These are phyloP conservation scores for Ustilago bromivora DNA, from an alignment of 1,284 basidiomycete genomes.

Conservation along the genomic window DNA sequence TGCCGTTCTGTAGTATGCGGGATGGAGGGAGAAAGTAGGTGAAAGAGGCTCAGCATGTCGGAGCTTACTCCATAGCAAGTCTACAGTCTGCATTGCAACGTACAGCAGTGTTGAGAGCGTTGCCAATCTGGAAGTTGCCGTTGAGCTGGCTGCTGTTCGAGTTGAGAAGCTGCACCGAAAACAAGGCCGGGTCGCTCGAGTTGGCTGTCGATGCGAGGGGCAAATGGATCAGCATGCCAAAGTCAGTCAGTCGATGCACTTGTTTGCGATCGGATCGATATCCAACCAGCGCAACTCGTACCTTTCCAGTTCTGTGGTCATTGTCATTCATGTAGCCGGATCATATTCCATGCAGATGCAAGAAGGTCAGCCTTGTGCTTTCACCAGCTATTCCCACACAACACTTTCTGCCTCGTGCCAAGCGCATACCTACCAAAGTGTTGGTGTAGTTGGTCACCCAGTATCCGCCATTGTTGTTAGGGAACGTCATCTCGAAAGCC, in stretches of 20 bases:
- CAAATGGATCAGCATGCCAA: constrained; percentile 7
- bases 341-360: neutral
- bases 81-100: neutral
- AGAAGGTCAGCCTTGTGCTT: constrained; percentile 1
- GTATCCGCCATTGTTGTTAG: constrained; percentile 55
- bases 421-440: constrained; percentile 34
- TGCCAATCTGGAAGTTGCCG: constrained; percentile 60
- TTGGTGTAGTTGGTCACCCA: constrained; percentile 60
- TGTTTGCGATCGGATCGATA: too few species aligned
- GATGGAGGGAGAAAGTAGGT: neutral
- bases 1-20: constrained; percentile 28
- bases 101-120: constrained; percentile 42
- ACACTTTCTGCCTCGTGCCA: neutral
- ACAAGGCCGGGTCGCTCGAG: constrained; percentile 47
- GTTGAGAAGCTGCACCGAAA: constrained; percentile 56
- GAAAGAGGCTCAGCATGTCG: neutral
- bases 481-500: constrained; percentile 55
- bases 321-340: neutral
- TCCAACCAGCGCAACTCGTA: neutral
- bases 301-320: constrained; percentile 44
- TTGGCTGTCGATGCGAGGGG: constrained; percentile 30
- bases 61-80: neutral
- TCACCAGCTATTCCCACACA: neutral
- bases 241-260: neutral
- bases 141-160: constrained; percentile 50